phyloP scores from a whole-genome alignment of 768 basidiomycete species.

The Hericium coralloides region DNA sequence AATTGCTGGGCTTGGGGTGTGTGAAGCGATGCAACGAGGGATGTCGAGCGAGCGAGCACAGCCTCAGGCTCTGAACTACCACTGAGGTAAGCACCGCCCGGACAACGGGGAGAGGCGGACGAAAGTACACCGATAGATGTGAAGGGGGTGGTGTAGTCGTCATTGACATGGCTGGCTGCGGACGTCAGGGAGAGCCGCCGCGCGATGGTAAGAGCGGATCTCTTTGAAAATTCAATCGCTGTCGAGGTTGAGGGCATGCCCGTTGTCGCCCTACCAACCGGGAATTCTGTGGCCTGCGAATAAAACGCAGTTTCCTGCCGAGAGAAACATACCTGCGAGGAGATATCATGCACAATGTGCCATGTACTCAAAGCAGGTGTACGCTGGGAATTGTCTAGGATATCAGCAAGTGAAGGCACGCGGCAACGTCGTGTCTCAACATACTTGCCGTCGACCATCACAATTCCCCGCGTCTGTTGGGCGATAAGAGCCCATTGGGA shows the following conservation, averaged over 20 bases:
- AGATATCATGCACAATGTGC: constrained; percentile 13
- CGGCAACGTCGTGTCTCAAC: constrained; percentile 12
- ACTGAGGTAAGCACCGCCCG: constrained; percentile 6
- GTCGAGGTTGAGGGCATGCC: not conserved
- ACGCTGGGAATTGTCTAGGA: constrained; percentile 6
- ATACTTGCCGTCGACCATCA: constrained; percentile 14
- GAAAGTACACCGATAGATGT: constrained; percentile 8
- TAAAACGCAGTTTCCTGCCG: constrained; percentile 3
- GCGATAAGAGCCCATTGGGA: constrained; percentile 10
- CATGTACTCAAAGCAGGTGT: constrained; percentile 6
- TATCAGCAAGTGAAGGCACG: constrained; percentile 9
- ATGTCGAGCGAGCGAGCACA: constrained; percentile 8
- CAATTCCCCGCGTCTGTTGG: constrained; percentile 10
- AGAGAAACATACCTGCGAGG: constrained; percentile 8
- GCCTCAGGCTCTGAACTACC: constrained; percentile 7
- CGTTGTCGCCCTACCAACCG: not conserved
- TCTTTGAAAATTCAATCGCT: constrained; percentile 9
- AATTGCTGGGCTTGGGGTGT: constrained; percentile 5
- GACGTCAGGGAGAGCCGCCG: constrained; percentile 7
- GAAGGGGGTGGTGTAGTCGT: not conserved
- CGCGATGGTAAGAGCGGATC: constrained; percentile 6
- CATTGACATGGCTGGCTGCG: not conserved
- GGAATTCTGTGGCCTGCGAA: not conserved
- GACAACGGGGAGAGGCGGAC: constrained; percentile 2
- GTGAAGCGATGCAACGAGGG: constrained; percentile 8